Evolutionary conservation across 2,329 filamentous ascomycete species (phyloP).

Genomic region (Lachnellula hyalina): DNA sequence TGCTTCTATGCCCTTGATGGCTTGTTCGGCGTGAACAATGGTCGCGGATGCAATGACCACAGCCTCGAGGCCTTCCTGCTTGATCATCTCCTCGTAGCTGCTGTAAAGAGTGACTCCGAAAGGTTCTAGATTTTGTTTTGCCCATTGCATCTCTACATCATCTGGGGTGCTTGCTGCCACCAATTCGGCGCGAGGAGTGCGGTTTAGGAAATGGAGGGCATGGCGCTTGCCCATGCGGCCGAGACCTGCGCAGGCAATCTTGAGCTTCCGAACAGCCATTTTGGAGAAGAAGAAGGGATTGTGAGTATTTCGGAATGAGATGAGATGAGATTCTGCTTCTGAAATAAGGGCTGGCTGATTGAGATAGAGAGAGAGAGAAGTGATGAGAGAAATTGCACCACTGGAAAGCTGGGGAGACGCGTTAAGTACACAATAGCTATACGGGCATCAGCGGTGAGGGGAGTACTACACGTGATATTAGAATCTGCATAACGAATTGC

Average conservation of each 20-base stretch:
- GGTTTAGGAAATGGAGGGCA: constrained; percentile 42
- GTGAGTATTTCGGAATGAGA: no score
- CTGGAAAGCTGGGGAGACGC: no score
- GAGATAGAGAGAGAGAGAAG: no score
- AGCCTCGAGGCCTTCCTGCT: constrained; percentile 36
- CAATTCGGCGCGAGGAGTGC: constrained; percentile 42
- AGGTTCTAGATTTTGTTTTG: constrained; percentile 37
- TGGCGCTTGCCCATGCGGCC: constrained; percentile 50
- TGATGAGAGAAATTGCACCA: no score
- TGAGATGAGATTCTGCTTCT: no score
- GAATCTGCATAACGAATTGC: no score
- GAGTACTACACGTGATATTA: no score
- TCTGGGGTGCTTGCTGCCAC: constrained; percentile 46
- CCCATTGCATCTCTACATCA: constrained; percentile 40
- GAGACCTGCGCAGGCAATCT: constrained; percentile 44
- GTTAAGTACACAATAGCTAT: no score
- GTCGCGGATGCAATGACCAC: constrained; percentile 40
- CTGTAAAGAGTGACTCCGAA: constrained; percentile 41
- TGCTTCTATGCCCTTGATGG: constrained; percentile 49
- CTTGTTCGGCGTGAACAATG: constrained; percentile 52
- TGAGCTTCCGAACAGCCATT: constrained; percentile 27
- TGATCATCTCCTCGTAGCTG: constrained; percentile 43
- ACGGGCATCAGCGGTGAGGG: no score
- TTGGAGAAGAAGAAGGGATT: no score
- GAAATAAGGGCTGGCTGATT: no score